Percentiles rank a stretch among this genome's conserved stretches.
phyloP scores from a whole-genome alignment of 225 moss, liverwort and hornwort genomes.

The Lunularia cruciata region DNA sequence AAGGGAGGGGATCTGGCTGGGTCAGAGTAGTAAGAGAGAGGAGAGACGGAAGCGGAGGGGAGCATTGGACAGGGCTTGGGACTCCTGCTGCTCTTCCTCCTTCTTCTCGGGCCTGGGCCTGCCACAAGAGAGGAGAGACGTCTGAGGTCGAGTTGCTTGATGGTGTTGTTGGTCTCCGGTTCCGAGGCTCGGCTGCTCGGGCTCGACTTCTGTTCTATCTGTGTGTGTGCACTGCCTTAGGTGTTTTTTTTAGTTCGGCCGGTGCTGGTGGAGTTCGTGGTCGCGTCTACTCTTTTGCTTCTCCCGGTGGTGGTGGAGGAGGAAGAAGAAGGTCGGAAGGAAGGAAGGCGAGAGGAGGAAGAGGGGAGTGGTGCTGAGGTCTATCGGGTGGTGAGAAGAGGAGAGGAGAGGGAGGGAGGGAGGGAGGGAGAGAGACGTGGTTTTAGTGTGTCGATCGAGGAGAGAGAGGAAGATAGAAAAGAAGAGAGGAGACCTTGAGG shows the following conservation, averaged over 20 bases:
- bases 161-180: background rate
- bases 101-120: background rate
- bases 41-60: background rate
- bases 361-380: too few species aligned
- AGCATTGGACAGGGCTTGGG: conserved; percentile 1
- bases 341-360: background rate
- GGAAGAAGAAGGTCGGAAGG: background rate
- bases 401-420: background rate
- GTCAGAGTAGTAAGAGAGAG: background rate
- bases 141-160: background rate
- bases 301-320: too few species aligned
- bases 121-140: background rate
- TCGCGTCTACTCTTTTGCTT: conserved; percentile 3
- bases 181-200: conserved; percentile 9
- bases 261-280: too few species aligned
- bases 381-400: background rate
- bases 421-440: background rate
- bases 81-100: conserved; percentile 8
- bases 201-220: conserved; percentile 9
- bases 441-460: conserved; percentile 14
- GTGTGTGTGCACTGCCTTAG: background rate
- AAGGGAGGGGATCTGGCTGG: background rate
- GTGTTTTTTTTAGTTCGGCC: background rate
- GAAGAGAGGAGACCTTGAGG: conserved; percentile 4
- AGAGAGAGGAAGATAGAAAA: background rate